These are phyloP conservation scores for Ogataea wickerhamii DNA, from an alignment of 805 yeast genomes.

Conservation along the genomic window DNA sequence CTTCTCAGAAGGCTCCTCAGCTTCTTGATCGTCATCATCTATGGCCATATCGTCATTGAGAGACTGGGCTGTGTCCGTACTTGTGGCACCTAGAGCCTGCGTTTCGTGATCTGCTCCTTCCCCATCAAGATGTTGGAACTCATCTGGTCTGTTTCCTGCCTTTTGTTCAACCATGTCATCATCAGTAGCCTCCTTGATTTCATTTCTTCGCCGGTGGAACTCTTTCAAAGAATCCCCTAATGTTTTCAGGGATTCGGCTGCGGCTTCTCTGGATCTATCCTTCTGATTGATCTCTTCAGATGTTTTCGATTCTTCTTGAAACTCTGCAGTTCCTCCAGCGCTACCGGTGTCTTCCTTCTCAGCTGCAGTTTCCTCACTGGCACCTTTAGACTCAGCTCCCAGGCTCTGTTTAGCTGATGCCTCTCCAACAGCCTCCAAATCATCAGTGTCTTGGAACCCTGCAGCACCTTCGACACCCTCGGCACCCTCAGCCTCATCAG, in stretches of 20 bases:
- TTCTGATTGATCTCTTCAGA: conserved; percentile 36
- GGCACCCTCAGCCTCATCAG: conserved; percentile 11
- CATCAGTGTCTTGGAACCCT: conserved; percentile 33
- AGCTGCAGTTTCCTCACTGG: conserved; percentile 34
- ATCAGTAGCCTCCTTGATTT: conserved; percentile 68
- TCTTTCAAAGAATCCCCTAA: conserved; percentile 90
- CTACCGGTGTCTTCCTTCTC: conserved; percentile 65
- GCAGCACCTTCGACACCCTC: conserved; percentile 20
- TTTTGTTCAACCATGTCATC: conserved; percentile 49
- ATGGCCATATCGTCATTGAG: conserved; percentile 79
- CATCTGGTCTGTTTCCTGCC: conserved; percentile 73
- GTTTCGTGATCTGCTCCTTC: conserved; percentile 75
- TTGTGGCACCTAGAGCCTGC: conserved; percentile 91
- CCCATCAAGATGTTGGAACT: conserved; percentile 79
- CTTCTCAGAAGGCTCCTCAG: conserved; percentile 30
- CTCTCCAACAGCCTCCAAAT: conserved; percentile 30
- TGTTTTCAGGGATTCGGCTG: conserved; percentile 76
- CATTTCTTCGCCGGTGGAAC: conserved; percentile 86
- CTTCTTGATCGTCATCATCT: conserved; percentile 55
- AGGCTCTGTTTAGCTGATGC: conserved; percentile 34
- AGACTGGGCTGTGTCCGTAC: conserved; percentile 70
- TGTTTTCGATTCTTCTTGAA: conserved; percentile 37
- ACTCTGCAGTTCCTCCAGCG: conserved; percentile 46
- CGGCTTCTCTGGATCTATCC: conserved; percentile 62
- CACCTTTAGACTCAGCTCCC: conserved; percentile 36